Base-by-base conservation (phyloP, 2,329 filamentous ascomycete species). In the Diaporthe sp. region DNA sequence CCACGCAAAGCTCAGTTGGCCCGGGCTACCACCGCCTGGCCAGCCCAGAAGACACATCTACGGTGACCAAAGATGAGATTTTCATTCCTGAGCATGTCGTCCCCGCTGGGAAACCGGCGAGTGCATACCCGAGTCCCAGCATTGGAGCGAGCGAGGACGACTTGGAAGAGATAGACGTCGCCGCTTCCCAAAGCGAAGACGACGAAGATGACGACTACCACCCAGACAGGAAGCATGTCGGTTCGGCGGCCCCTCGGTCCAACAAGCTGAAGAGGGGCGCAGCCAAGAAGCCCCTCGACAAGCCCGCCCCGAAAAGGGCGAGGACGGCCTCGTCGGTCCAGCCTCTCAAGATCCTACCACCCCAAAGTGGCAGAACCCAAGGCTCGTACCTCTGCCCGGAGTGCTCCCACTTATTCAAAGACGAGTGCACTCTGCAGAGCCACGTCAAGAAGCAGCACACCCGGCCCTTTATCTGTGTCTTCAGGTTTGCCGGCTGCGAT, bases 401-500 rank as follows among this genome's bases (percentile, higher is more conserved):
- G 27, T 87, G 86, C 77, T 71, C 74, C 10, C 77, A 79, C 27
- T 75, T 78, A n/a, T 90, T 90, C 81, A 84, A 86, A 39, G 87
- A 89, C 75, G 79, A 82, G 32, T 78, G 78, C 9, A 78, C 83
- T 5, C 85, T 90, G 2, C 83, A 88, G 61, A 86, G 83, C 66
- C 88, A 91, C 79, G 82, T 86, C 77, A 87, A 87, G 74, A 85
- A 85, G 72, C 82, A 87, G 35, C 90, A 92, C 78, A 88, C 86
- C 2, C 88, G 90, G 0, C 88, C 90, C 0, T 97, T 96, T 79
- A 86, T 88, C 32, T 98, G 96, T 82, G 91, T 94, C 73, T 95
- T 98, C 81, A 86, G 90, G 39, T 92, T 90, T 72, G 97, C 95
- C 73, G 94, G 93, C 44, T 98, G 96, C 84, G 77, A 76, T 0